Evolutionary conservation across 176 grass and related monocot genomes (phyloP), one percentile per base, ranked within the genome.

Genomic region (Oryza punctata): DNA sequence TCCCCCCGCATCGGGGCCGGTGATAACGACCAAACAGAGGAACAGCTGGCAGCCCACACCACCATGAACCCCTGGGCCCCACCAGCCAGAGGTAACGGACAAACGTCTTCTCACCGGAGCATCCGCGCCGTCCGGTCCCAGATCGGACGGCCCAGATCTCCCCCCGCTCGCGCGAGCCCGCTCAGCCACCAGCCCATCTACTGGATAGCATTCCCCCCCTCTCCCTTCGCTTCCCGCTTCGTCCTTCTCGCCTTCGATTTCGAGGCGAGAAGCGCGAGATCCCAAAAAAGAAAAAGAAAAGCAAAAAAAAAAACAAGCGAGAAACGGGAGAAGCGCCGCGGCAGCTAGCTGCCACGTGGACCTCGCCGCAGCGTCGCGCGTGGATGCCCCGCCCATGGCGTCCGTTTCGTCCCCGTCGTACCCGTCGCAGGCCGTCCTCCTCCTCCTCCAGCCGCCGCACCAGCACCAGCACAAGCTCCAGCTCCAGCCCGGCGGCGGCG

Each of bases 351-450:
- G 41, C 12, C 69, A 26, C 37, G 18, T 38, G 11, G 54, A n/a
- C 19, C 54, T 76, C 49, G 52, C 10, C 23, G 25, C 14, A n/a
- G n/a, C n/a, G n/a, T n/a, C 46, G 27, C 83, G 73, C 45, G 82
- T 86, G 73, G 78, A 90, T 90, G 88, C 88, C 43, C 78, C 46
- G 64, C 32, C 73, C 79, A 90, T 90, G 88, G 84, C 88, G 47
- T 86, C 84, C 74, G 84, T 85, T 72, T 45, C 90, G 13, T 54
- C 61, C 30, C 28, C 87, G 84, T n/a, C 73, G 54, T 63, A 60
- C 88, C 35, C 83, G 76, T 74, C 82, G 81, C 78, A 79, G 72
- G 67, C 73, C 52, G 72, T 70, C 26, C 67, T 86, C 30, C 82
- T 86, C 30, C 82, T 57, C 72, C 65, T 40, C 60, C 81, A 40